Evolutionary conservation across 73 alveolate species (phyloP), one percentile per base, ranked within the genome.

Genomic region (Paramecium tetraurelia): DNA sequence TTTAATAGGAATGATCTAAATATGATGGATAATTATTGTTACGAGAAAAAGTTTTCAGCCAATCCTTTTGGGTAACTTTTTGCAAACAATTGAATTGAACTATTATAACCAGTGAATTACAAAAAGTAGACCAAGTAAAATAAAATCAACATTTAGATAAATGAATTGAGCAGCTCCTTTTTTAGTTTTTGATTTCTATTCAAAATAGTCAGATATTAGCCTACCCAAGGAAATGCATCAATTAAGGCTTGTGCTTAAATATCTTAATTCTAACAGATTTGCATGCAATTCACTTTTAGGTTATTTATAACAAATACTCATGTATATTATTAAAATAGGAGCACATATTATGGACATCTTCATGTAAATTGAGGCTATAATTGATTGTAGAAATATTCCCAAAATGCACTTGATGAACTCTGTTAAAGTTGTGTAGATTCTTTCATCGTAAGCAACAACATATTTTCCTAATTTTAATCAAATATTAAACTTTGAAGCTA

Each of bases 311-410:
- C 2, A 40, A 0, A 41, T 86, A 86, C 93, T 33, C 63, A 89
- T 89, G 7, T 70, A 27, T 24, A 89, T 57, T 35, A 89, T 71
- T 16, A 89, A 48, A 20, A 68, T 31, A 16, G 94, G 94, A 16
- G 94, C 72, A 44, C 94, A 89, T 22, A 89, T 89, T 4, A 89
- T 89, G 31, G 92, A 70, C 44, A 89, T 89, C 44, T 89, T 89
- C 22, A 89, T 89, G 48, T 89, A 89, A 20, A 89, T 35, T 70
- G 94, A 89, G 12, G 94, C 86, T 7, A 89, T 18, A 20, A 85
- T 70, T 41, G 92, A 70, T 44, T 57, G 18, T 3, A 70, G 40
- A 38, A 89, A 89, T 29, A 72, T 31, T 9, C 94, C 94, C 27
- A 89, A 48, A 33, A 36, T 7, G 14, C 71, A 33, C 72, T 83